Base-by-base conservation (phyloP, 192 early-diverging fungal species). In the Umbelopsis sp. region DNA sequence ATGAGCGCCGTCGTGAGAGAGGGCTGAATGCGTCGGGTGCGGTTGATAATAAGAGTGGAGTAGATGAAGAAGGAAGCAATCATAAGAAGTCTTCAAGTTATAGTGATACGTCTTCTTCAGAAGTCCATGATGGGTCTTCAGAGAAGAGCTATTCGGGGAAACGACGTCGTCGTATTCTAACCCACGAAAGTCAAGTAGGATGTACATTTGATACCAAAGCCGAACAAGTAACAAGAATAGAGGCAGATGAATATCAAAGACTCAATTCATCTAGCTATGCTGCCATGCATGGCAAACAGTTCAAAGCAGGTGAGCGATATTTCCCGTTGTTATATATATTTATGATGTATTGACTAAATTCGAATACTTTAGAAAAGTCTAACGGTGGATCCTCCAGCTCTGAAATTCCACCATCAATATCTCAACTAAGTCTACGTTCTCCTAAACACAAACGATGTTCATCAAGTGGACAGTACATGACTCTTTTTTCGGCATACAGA, bases 1-100 rank as follows among this genome's bases (percentile, higher is more conserved):
- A 88, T 45, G 84, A 85, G 69, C 32, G 72, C 20, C 16, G 78
- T 65, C 71, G 79, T 72, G 22, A 47, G 44, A 24, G 65, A 45
- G 65, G 34, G 24, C 6, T 44, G 44, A 45, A 21, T 45, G 52
- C 29, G 20, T 6, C 11, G 12, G n/a, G 29, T 7, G 31, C 24
- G n/a, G 29, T 25, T 5, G 26, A 36, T 7, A 53, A 31, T n/a
- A 32, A 62, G 34, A 17, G 26, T 34, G 31, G 11, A 36, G 56
- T 4, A 4, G 56, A 62, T 12, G 26, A 36, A 1, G 26, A 29
- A 34, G 20, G 0, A 0, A 17, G 20, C 16, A 14, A n/a, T 1
- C 16, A 62, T 62, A 20, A 20, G 2, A 62, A 34, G 17, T 0
- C 4, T 34, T 2, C 56, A 14, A 34, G 29, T 2, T 62, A 62